These are phyloP conservation scores for Glycine soja DNA, from an alignment of 306 rosid genomes.

Conservation along the genomic window DNA sequence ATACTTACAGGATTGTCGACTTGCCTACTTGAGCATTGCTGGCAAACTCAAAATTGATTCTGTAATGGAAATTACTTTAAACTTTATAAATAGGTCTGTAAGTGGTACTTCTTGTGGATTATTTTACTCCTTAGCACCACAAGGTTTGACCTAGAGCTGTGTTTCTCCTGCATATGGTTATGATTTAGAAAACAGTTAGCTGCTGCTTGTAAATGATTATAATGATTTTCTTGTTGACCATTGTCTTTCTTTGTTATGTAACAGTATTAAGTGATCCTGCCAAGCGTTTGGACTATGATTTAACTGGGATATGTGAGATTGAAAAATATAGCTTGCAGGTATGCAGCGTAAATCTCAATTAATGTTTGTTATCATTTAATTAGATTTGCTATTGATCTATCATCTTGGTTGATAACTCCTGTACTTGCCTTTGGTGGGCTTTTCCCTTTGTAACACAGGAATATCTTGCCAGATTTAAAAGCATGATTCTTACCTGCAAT, in stretches of 20 bases:
- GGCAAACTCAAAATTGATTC: constrained; percentile 3
- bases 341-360: constrained; percentile 28
- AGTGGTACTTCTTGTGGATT: constrained; percentile 14
- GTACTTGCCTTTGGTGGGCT: constrained; percentile 14
- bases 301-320: constrained; percentile 70
- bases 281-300: constrained; percentile 71
- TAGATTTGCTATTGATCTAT: constrained; percentile 28
- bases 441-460: constrained; percentile 56
- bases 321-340: constrained; percentile 79
- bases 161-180: constrained; percentile 17
- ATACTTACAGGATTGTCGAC: constrained; percentile 22
- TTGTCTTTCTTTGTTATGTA: constrained; percentile 26
- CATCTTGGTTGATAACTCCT: constrained; percentile 19
- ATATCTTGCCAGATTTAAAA: constrained; percentile 82
- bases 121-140: constrained; percentile 2
- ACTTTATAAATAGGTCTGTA: constrained; percentile 16
- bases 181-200: constrained; percentile 34
- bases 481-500: constrained; percentile 87
- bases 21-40: constrained; percentile 1
- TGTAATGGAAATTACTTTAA: constrained; percentile 18
- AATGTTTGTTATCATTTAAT: constrained; percentile 18
- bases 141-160: constrained; percentile 21
- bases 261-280: constrained; percentile 75
- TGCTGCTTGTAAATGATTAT: constrained; percentile 6
- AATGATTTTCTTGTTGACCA: constrained; percentile 2